Evolutionary conservation across 345 rosid genomes (phyloP).

Genomic region (Lepidium africanum): DNA sequence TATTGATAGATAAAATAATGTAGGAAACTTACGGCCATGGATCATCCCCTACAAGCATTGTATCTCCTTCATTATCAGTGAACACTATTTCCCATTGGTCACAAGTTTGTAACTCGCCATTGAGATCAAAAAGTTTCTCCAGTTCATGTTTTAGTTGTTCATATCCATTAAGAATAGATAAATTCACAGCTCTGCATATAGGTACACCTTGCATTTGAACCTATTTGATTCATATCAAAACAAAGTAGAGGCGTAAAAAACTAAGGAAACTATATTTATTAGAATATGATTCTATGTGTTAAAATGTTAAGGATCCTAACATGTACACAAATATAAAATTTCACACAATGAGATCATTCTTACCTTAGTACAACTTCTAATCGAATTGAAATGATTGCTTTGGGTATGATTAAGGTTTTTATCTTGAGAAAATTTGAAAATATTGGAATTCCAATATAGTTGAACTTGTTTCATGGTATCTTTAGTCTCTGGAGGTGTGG

Average conservation of each 20-base stretch:
- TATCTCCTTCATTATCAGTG: slow-evolving; percentile 58
- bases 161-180: slow-evolving; percentile 42
- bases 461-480: no score
- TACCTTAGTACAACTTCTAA: slow-evolving; percentile 38
- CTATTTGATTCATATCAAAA: slow-evolving; percentile 25
- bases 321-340: no score
- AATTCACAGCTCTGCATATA: slow-evolving; percentile 55
- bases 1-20: background rate
- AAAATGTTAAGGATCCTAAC: background rate
- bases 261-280: background rate
- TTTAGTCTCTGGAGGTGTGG: background rate
- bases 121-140: slow-evolving; percentile 49
- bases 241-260: background rate
- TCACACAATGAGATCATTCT: no score
- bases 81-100: slow-evolving; percentile 54
- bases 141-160: slow-evolving; percentile 42
- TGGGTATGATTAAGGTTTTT: slow-evolving; percentile 21
- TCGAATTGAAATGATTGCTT: slow-evolving; percentile 25
- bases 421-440: no score
- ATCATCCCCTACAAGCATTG: slow-evolving; percentile 70
- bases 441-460: no score
- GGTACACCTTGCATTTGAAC: slow-evolving; percentile 60
- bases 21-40: slow-evolving; percentile 58
- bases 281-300: background rate
- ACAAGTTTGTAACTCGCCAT: slow-evolving; percentile 34